Conservation (phyloP, 1,284 basidiomycete species). For the Cryptococcus hybrid region DNA sequence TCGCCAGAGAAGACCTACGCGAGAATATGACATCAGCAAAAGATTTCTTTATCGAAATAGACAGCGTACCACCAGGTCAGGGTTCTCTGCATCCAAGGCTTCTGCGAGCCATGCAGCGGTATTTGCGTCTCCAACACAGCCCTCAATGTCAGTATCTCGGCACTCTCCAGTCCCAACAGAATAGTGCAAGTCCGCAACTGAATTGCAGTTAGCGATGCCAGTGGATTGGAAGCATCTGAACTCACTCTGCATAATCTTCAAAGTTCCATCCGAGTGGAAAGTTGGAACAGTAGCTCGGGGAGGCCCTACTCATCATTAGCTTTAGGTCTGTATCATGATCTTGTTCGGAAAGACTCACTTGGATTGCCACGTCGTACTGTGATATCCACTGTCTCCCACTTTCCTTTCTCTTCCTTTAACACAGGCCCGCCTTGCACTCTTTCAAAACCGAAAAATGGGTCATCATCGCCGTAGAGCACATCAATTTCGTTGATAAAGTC, state of each 20-base stretch:
- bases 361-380: conserved; percentile 39
- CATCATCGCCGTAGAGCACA: conserved; percentile 73
- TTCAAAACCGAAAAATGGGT: conserved; percentile 80
- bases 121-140: conserved; percentile 64
- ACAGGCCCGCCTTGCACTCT: conserved; percentile 60
- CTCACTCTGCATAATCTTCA: conserved; percentile 75
- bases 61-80: conserved; percentile 72
- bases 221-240: background rate
- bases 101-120: conserved; percentile 66
- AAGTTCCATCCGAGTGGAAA: conserved; percentile 75
- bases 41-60: conserved; percentile 1
- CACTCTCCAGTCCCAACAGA: conserved; percentile 71
- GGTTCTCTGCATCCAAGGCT: conserved; percentile 77
- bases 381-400: conserved; percentile 43
- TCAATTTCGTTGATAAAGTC: conserved; percentile 84
- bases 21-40: background rate
- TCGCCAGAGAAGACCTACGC: conserved; percentile 66
- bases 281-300: conserved; percentile 70
- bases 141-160: conserved; percentile 59
- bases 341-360: conserved; percentile 20
- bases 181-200: conserved; percentile 81
- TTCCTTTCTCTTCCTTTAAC: conserved; percentile 43
- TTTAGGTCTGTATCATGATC: background rate
- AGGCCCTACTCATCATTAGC: conserved; percentile 53
- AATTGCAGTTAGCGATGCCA: background rate